Conservation (phyloP, 331 rosid genomes). For the Arachis monticola region DNA sequence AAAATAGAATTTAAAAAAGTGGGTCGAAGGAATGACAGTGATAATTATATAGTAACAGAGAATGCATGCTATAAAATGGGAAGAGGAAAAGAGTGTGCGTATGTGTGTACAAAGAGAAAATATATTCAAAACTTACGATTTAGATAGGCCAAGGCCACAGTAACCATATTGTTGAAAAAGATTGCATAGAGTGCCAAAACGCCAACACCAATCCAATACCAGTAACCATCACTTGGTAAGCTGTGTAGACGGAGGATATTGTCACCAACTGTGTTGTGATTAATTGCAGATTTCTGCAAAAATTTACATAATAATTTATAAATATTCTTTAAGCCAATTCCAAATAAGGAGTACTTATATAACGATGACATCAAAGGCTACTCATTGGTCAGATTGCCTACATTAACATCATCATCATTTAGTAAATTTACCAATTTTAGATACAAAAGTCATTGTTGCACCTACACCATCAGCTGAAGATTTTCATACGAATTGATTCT, state of each 20-base stretch:
- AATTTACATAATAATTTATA: constrained; percentile 33
- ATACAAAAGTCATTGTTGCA: neutral
- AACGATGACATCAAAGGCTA: neutral
- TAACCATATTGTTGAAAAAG: constrained; percentile 72
- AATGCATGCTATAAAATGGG: constrained; percentile 16
- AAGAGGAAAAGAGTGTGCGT: neutral
- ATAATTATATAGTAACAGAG: neutral
- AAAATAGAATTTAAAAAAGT: neutral
- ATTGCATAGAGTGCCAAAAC: constrained; percentile 53
- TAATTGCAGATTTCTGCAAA: constrained; percentile 54
- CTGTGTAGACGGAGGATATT: constrained; percentile 60
- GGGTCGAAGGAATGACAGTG: neutral
- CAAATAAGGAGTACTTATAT: neutral
- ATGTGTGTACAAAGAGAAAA: neutral
- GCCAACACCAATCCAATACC: constrained; percentile 85
- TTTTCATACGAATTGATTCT: constrained; percentile 19
- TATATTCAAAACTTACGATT: constrained; percentile 66
- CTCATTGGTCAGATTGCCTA: neutral
- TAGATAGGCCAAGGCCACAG: constrained; percentile 78
- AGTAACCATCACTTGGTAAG: constrained; percentile 64
- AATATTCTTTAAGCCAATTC: constrained; percentile 28
- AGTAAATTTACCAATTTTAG: neutral
- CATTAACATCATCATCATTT: neutral
- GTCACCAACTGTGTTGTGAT: constrained; percentile 58
- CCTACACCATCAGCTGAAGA: constrained; percentile 5